Base-by-base conservation (phyloP, 768 basidiomycete species). In the Mycena latifolia region DNA sequence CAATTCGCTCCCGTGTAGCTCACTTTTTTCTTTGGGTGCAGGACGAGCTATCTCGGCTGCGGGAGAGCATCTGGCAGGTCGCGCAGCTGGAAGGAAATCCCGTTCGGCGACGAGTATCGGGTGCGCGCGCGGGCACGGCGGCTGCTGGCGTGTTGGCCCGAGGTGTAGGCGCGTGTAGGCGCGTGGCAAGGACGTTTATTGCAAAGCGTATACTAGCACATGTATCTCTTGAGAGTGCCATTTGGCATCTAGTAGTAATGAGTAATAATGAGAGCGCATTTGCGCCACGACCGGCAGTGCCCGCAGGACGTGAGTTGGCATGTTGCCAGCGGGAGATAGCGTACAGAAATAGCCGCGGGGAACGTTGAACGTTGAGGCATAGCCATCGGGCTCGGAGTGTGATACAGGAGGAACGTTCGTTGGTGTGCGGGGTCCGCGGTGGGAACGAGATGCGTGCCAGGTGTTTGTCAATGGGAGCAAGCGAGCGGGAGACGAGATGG, bases 1-100 rank as follows among this genome's bases (percentile, higher is more conserved):
- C n/a, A 33, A 33, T 33, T 33, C 31, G 31, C 31, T 33, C 31
- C 5, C 31, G 11, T 11, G 5, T 33, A 6, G 5, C 11, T 33
- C 11, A 6, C 31, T 33, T 33, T 33, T 33, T 33, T 33, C 31
- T 33, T 33, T 33, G 31, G 31, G 31, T 20, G 18, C 11, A 58
- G 56, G 52, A 54, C 14, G 47, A 66, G 22, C 55, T 25, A 3
- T 22, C 58, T 22, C 56, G 33, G 10, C 47, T 71, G 3, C 28
- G 31, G 22, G n/a, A 64, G 20, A 53, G 61, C 28, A 17, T 71
- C 6, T 27, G 53, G 51, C 29, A 69, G 56, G 43, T 71, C 18
- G 64, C 60, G 46, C 55, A 56, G 55, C 18, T 69, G 55, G 52
- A 54, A 35, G 31, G 31, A 33, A 11, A 58, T 71, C 17, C 71